Base-by-base conservation (phyloP, 116 monocot genomes). In the Cymodocea nodosa region DNA sequence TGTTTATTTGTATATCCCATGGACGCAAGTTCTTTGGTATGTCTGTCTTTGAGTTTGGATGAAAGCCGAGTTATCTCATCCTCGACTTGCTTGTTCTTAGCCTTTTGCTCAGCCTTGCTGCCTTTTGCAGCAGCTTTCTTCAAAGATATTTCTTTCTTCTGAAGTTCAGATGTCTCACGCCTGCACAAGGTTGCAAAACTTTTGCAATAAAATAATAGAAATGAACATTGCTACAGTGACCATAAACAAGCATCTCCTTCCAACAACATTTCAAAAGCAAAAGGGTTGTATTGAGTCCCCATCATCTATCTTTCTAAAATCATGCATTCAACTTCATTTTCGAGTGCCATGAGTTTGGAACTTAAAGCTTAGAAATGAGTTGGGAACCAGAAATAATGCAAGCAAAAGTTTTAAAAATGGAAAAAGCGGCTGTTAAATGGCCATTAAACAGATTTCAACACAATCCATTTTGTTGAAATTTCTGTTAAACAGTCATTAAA, bases 101-200 rank as follows among this genome's bases (percentile, higher is more conserved):
- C 82, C 62, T 99, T 99, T 69, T 99, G 92, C 63, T 99, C 99
- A 16, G 99, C 89, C 74, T 99, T 99, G 81, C 99, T 99, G 18
- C 99, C 99, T 71, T 87, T 99, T 0, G 99, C 92, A 34, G 99
- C 92, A 9, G 79, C 82, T 75, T 89, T 99, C 70, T 92, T 99
- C 6, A 89, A 59, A 51, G 52, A 70, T 49, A 83, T 66, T 66
- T 99, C 99, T 72, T 89, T 92, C 52, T 87, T 85, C 71, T 78
- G 92, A 35, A 99, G 81, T 20, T 82, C 79, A 17, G 73, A 35
- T 44, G 82, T 71, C 71, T 92, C 99, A 64, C 81, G 55, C 64
- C 99, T 99, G 76, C 56, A 60, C 63, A 64, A 50, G 22, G 50
- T 54, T 16, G n/a, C 17, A 17, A 54, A 54, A 16, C 23, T 36